A percentile compares a stretch with the other conserved stretches of the same genome.
phyloP scores from a whole-genome alignment of 1,284 basidiomycete genomes.

The Tylopilus sp. region DNA sequence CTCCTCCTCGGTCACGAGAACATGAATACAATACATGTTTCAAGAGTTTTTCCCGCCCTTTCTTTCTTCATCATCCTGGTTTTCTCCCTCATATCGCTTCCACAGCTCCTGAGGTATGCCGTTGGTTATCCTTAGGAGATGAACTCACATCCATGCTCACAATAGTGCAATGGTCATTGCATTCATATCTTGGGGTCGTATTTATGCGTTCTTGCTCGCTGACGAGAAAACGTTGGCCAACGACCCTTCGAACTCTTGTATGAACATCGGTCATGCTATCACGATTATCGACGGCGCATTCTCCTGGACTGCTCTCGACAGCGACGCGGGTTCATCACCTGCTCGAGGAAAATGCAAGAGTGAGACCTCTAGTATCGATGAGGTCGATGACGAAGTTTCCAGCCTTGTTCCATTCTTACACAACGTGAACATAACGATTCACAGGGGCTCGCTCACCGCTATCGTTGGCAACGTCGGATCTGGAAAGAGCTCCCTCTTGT shows the following conservation, averaged over 20 bases:
- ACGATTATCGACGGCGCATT: conserved; percentile 22
- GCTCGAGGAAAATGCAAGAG: conserved; percentile 3
- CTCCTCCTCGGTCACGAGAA: conserved; percentile 28
- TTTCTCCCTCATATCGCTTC: conserved; percentile 29
- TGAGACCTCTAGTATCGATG: conserved; percentile 11
- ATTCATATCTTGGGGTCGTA: conserved; percentile 28
- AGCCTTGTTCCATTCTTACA: conserved; percentile 29
- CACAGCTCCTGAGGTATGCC: conserved; percentile 26
- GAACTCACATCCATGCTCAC: neutral
- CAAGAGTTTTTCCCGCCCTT: conserved; percentile 28
- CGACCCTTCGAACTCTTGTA: neutral
- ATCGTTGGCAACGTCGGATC: conserved; percentile 43
- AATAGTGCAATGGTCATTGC: conserved; percentile 36
- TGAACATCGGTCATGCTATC: conserved; percentile 20
- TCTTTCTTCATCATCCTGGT: conserved; percentile 33
- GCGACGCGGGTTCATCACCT: neutral
- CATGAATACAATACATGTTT: conserved; percentile 22
- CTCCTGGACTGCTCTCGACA: conserved; percentile 21
- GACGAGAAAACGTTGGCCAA: conserved; percentile 20
- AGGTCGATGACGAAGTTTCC: conserved; percentile 12
- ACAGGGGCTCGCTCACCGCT: conserved; percentile 46
- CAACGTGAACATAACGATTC: conserved; percentile 43
- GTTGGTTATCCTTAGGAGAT: neutral
- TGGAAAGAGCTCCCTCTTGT: conserved; percentile 41
- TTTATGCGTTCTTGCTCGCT: conserved; percentile 27